phyloP scores from a whole-genome alignment of 129 eudicot genomes.

The Dittrichia graveolens region DNA sequence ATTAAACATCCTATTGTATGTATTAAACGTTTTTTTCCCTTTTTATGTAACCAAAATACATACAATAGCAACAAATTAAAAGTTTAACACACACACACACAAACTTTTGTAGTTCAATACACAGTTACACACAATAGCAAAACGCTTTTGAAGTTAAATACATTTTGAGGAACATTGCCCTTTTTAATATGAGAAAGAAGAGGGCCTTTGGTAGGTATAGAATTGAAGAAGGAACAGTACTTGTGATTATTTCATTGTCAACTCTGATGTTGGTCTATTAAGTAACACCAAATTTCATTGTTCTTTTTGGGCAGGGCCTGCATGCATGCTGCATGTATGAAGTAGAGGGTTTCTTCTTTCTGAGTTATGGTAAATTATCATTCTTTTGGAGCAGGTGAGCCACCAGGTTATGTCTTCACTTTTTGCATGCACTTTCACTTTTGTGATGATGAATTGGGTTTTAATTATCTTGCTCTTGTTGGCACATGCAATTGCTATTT shows the following conservation, averaged over 20 bases:
- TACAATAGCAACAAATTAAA: no score
- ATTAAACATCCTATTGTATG: no score
- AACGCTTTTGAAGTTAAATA: no score
- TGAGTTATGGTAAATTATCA: background rate
- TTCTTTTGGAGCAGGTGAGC: constrained; percentile 7
- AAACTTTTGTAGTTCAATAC: no score
- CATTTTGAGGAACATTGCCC: no score
- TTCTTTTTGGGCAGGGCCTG: constrained; percentile 11
- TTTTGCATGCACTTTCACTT: constrained; percentile 11
- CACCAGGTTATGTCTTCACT: constrained; percentile 13
- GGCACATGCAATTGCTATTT: background rate
- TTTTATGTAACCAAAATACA: no score
- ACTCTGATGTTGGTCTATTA: constrained; percentile 1
- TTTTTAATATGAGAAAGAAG: no score
- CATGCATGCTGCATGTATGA: constrained; percentile 11
- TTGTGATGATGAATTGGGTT: background rate
- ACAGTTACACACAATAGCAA: no score
- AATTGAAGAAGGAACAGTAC: constrained; percentile 6
- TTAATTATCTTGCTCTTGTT: background rate
- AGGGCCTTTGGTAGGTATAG: background rate
- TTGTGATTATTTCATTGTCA: constrained; percentile 10
- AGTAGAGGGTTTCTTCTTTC: constrained; percentile 1
- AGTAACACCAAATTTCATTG: constrained; percentile 4
- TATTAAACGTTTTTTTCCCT: no score
- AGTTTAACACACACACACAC: no score